Conservation (phyloP, 768 basidiomycete genomes). For the Tylopilus rubrobrunneus region DNA sequence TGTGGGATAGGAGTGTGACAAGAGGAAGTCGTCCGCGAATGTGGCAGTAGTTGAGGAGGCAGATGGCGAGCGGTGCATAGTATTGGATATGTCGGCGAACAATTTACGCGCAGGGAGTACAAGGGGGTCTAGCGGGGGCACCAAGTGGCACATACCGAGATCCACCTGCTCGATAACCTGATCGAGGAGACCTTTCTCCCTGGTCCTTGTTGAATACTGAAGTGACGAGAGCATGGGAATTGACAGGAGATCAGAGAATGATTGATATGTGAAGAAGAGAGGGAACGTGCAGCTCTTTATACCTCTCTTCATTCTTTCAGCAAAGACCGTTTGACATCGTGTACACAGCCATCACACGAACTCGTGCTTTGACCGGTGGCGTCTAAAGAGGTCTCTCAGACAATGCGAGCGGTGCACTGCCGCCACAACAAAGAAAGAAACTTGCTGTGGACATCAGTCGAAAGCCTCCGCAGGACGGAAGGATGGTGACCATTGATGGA, state of each 20-base stretch:
- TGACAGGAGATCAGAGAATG: not conserved
- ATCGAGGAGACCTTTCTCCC: not conserved
- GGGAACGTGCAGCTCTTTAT: constrained; percentile 15
- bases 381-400: constrained; percentile 4
- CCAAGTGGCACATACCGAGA: constrained; percentile 6
- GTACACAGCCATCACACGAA: constrained; percentile 2
- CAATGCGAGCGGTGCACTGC: constrained; percentile 19
- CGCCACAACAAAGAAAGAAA: constrained; percentile 14
- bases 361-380: constrained; percentile 20
- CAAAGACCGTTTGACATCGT: constrained; percentile 8
- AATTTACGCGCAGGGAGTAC: constrained; percentile 3
- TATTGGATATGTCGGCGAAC: constrained; percentile 9
- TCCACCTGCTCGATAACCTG: not conserved
- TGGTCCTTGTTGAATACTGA: constrained; percentile 1
- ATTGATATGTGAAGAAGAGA: not conserved
- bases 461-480: not conserved
- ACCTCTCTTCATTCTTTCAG: constrained; percentile 5
- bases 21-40: constrained; percentile 1
- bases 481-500: constrained; percentile 9
- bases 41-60: not conserved
- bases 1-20: constrained; percentile 7
- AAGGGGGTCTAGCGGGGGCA: constrained; percentile 9
- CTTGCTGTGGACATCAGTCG: constrained; percentile 4
- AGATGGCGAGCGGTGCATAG: not conserved
- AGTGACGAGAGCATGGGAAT: constrained; percentile 6